Percentiles rank a stretch among this genome's conserved stretches.
These are phyloP conservation scores for Sphagnum contortum DNA, from an alignment of 225 moss, liverwort and hornwort genomes.

Conservation along the genomic window DNA sequence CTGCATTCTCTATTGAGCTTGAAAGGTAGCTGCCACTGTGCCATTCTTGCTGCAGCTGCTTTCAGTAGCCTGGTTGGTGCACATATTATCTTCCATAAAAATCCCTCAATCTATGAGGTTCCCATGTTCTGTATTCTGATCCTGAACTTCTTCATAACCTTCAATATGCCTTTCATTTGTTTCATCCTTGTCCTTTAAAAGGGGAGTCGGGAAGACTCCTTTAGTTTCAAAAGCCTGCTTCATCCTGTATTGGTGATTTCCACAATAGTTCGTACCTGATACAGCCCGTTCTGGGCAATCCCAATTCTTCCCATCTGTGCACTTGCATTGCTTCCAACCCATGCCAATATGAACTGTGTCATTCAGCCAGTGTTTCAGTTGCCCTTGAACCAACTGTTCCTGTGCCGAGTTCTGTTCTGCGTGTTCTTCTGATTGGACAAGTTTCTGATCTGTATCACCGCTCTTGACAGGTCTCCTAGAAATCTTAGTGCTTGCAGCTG, in stretches of 20 bases:
- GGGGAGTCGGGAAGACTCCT: neutral
- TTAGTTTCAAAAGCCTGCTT: slow-evolving; percentile 20
- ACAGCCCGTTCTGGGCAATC: slow-evolving; percentile 48
- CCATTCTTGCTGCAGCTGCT: too few relatives aligned
- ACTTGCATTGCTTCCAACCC: slow-evolving; percentile 49
- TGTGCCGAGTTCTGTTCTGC: slow-evolving; percentile 11
- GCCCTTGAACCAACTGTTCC: slow-evolving; percentile 23
- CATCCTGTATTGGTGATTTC: slow-evolving; percentile 55
- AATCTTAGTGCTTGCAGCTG: slow-evolving; percentile 16
- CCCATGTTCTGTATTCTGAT: too few relatives aligned
- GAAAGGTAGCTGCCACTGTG: too few relatives aligned
- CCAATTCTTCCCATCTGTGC: slow-evolving; percentile 62
- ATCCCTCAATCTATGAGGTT: too few relatives aligned
- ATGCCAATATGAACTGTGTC: slow-evolving; percentile 36
- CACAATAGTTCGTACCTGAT: slow-evolving; percentile 45
- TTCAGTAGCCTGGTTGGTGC: too few relatives aligned
- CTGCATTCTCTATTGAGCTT: too few relatives aligned
- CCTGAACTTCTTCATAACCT: too few relatives aligned
- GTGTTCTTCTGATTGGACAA: slow-evolving; percentile 17
- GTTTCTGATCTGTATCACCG: neutral
- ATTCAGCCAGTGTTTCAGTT: slow-evolving; percentile 41
- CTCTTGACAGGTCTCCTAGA: neutral
- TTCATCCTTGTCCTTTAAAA: too few relatives aligned
- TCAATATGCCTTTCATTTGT: too few relatives aligned
- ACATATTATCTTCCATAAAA: too few relatives aligned